Conservation (phyloP, 2,329 filamentous ascomycete genomes). For the Colletotrichum karsti region DNA sequence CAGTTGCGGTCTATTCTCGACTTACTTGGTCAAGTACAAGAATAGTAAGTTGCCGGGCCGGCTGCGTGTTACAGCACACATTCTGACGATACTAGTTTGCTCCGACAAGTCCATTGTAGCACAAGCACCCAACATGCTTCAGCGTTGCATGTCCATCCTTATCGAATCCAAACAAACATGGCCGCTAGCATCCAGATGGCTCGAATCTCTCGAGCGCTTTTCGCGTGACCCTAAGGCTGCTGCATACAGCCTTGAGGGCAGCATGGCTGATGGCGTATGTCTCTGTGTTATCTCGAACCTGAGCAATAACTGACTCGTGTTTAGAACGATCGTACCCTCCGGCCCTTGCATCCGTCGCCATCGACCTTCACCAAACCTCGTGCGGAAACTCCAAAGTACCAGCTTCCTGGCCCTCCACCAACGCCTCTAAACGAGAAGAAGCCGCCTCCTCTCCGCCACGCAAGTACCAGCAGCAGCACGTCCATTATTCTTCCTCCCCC, state of each 20-base stretch:
- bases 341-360: slow-evolving; percentile 28
- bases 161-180: slow-evolving; percentile 58
- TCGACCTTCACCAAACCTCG: slow-evolving; percentile 31
- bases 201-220: slow-evolving; percentile 58
- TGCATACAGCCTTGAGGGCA: slow-evolving; percentile 49
- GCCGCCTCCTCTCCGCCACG: background rate
- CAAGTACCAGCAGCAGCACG: slow-evolving; percentile 20
- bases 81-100: slow-evolving; percentile 45
- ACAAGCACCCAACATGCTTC: slow-evolving; percentile 55
- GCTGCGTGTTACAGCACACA: background rate
- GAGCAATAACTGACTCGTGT: background rate
- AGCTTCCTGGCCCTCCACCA: slow-evolving; percentile 14
- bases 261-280: slow-evolving; percentile 57
- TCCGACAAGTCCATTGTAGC: slow-evolving; percentile 47
- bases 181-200: slow-evolving; percentile 62
- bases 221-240: slow-evolving; percentile 51
- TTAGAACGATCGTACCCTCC: slow-evolving; percentile 41
- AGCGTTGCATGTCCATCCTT: slow-evolving; percentile 53
- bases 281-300: background rate
- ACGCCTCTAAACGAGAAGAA: slow-evolving; percentile 21
- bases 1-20: slow-evolving; percentile 61
- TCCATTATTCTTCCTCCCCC: slow-evolving; percentile 33
- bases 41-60: slow-evolving; percentile 44
- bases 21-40: slow-evolving; percentile 61
- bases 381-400: slow-evolving; percentile 28